Percentiles rank a stretch among this genome's conserved stretches.
These are phyloP conservation scores for Candida sp. DNA, from an alignment of 1,139 yeast species.

Conservation along the genomic window DNA sequence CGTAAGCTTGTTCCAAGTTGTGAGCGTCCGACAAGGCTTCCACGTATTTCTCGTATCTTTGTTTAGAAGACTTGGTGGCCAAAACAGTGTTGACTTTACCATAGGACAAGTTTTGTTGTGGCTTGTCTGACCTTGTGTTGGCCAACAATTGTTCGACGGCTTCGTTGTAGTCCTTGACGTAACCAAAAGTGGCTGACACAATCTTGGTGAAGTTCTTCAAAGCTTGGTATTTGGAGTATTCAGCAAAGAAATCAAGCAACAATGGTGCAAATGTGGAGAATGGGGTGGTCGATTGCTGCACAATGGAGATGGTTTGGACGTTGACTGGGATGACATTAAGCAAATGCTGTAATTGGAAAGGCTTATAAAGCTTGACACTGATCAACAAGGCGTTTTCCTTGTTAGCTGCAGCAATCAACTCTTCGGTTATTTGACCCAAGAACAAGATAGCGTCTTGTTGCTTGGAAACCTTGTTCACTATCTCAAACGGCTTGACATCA, in stretches of 20 bases:
- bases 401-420: slow-evolving; percentile 45
- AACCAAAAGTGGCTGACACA: slow-evolving; percentile 64
- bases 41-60: slow-evolving; percentile 25
- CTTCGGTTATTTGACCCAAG: slow-evolving; percentile 60
- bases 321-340: slow-evolving; percentile 57
- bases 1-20: slow-evolving; percentile 76
- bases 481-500: slow-evolving; percentile 34
- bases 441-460: slow-evolving; percentile 60
- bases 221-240: slow-evolving; percentile 51
- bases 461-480: slow-evolving; percentile 26
- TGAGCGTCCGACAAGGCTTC: slow-evolving; percentile 49
- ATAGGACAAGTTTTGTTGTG: slow-evolving; percentile 66
- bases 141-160: slow-evolving; percentile 53
- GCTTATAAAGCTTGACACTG: slow-evolving; percentile 69
- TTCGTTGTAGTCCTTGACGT: slow-evolving; percentile 46
- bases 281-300: slow-evolving; percentile 60
- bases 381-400: slow-evolving; percentile 53
- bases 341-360: slow-evolving; percentile 62
- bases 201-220: slow-evolving; percentile 53
- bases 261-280: slow-evolving; percentile 60
- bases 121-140: slow-evolving; percentile 56
- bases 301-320: slow-evolving; percentile 61
- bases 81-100: slow-evolving; percentile 49
- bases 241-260: slow-evolving; percentile 76
- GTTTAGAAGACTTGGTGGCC: slow-evolving; percentile 32